phyloP scores from a whole-genome alignment of 2,329 filamentous ascomycete species.

The Penicillium concentricum region DNA sequence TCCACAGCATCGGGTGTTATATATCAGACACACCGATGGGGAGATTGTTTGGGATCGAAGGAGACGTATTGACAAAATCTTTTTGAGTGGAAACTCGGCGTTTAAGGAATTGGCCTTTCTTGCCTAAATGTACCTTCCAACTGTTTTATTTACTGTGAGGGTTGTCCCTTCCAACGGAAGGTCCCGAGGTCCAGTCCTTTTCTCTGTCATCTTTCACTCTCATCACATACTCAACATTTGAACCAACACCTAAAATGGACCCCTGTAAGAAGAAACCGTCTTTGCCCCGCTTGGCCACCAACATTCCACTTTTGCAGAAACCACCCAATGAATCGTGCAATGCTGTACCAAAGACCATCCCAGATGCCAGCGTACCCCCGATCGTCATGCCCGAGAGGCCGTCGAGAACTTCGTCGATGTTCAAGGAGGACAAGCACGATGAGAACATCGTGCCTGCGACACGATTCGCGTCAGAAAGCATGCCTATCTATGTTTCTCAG shows the following conservation, averaged over 20 bases:
- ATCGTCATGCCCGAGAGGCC: conserved; percentile 18
- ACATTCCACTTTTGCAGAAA: conserved; percentile 7
- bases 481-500: conserved; percentile 11
- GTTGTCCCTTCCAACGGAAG: background rate
- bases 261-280: conserved; percentile 11
- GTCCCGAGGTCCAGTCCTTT: background rate
- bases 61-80: conserved; percentile 48
- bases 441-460: conserved; percentile 19
- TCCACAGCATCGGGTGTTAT: conserved; percentile 54
- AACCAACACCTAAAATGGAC: conserved; percentile 9
- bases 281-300: conserved; percentile 21
- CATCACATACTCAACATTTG: background rate
- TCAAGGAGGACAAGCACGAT: conserved; percentile 23
- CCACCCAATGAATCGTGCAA: background rate
- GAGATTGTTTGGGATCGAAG: conserved; percentile 53
- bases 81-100: conserved; percentile 44
- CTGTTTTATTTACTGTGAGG: background rate
- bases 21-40: conserved; percentile 43
- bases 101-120: conserved; percentile 31
- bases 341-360: conserved; percentile 12
- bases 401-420: conserved; percentile 23
- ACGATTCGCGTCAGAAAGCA: conserved; percentile 12
- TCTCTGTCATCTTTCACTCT: background rate
- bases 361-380: conserved; percentile 20
- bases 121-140: conserved; percentile 17